These are phyloP conservation scores for Triticum turgidum DNA, from an alignment of 176 grass and related monocot genomes.

Conservation along the genomic window DNA sequence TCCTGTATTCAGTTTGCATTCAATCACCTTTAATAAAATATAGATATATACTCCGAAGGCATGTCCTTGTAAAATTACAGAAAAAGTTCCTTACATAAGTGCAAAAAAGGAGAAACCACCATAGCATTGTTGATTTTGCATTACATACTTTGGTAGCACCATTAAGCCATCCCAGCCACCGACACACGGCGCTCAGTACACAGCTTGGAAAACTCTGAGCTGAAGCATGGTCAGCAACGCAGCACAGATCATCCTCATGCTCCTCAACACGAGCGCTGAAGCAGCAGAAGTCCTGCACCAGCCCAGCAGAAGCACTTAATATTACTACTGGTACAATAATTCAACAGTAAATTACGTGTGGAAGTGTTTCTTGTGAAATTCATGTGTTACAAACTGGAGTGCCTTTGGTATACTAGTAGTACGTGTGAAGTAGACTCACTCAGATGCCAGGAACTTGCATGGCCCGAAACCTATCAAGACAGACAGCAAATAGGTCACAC, in stretches of 20 bases:
- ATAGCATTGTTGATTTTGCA: neutral
- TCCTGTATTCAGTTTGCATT: too few species aligned
- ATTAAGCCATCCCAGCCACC: constrained; percentile 4
- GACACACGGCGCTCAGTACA: neutral
- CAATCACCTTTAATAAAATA: too few species aligned
- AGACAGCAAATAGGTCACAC: constrained; percentile 4
- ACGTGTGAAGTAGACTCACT: constrained; percentile 55
- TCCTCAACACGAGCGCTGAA: neutral
- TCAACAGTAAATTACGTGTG: neutral
- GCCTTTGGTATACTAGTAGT: too few species aligned
- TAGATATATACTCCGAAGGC: neutral
- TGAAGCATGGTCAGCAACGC: constrained; percentile 18
- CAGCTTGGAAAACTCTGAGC: constrained; percentile 24
- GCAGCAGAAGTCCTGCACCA: constrained; percentile 41
- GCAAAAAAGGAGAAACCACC: neutral
- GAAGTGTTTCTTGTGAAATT: neutral
- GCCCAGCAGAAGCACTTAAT: neutral
- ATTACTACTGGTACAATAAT: neutral
- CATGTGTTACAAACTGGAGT: neutral
- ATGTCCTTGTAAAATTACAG: neutral
- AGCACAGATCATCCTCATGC: neutral
- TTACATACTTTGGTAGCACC: neutral
- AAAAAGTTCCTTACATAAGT: neutral
- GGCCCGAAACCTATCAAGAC: constrained; percentile 60
- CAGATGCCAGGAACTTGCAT: constrained; percentile 74